Percentiles rank a stretch among this genome's conserved stretches.
These are phyloP conservation scores for Penicillium taxi DNA, from an alignment of 495 filamentous ascomycete species.

Conservation along the genomic window DNA sequence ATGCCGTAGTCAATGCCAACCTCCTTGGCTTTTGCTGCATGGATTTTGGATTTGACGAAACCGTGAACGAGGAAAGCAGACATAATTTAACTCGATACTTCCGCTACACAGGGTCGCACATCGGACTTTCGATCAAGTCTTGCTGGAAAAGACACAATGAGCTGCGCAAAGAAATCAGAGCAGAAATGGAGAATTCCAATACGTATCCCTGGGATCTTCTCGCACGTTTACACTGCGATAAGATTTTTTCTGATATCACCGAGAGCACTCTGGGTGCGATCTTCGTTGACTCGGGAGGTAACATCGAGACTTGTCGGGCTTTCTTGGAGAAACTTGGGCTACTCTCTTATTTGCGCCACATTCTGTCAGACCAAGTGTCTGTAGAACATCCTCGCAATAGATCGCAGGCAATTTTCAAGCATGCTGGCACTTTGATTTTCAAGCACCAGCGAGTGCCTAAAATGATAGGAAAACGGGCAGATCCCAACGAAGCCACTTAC, in stretches of 20 bases:
- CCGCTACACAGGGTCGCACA: constrained; percentile 45
- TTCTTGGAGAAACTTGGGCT: constrained; percentile 61
- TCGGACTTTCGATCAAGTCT: constrained; percentile 40
- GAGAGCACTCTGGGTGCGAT: constrained; percentile 79
- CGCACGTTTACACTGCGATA: constrained; percentile 55
- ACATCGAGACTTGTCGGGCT: constrained; percentile 44
- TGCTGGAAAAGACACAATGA: constrained; percentile 36
- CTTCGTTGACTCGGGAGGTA: constrained; percentile 67
- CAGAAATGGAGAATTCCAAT: constrained; percentile 37
- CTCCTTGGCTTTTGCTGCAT: constrained; percentile 84
- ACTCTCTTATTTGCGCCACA: constrained; percentile 49
- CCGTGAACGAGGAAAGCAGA: neutral
- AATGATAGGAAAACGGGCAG: too few relatives aligned
- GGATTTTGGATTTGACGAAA: constrained; percentile 20
- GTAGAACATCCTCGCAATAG: constrained; percentile 69
- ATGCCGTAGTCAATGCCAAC: constrained; percentile 73
- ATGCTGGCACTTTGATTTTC: constrained; percentile 11
- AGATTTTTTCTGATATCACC: constrained; percentile 81
- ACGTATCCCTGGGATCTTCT: constrained; percentile 73
- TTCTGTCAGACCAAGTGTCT: constrained; percentile 52
- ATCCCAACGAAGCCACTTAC: constrained; percentile 5
- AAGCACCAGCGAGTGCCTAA: constrained; percentile 5
- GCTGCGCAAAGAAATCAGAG: constrained; percentile 42
- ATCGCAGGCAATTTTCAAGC: constrained; percentile 49
- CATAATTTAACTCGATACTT: constrained; percentile 58